Evolutionary conservation across 2,329 filamentous ascomycete species (phyloP), one percentile per base, ranked within the genome.

Genomic region (Cercospora zeina): DNA sequence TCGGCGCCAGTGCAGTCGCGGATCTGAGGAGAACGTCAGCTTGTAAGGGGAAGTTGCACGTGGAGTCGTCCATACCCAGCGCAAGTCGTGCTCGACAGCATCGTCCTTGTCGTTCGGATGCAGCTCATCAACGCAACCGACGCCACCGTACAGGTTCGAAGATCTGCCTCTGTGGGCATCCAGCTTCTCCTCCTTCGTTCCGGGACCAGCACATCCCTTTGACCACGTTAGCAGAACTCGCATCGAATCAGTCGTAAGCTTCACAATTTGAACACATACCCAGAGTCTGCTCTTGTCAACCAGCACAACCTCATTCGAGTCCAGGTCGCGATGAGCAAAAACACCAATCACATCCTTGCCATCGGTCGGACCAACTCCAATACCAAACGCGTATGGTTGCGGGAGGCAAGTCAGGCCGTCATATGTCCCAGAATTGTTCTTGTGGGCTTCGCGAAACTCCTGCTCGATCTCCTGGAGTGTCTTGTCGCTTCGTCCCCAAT

Each of bases 341-440:
- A 73, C 62, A 1, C 72, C 72, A 3, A 73, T 59, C 4, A 70
- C 31, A 24, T 73, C 69, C 19, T 58, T 54, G 11, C 65, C 65
- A 5, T 63, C 54, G 10, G 57, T 61, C 6, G 58, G 54, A 10
- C 58, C 61, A 2, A 61, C 31, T 4, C 50, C 59, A 7, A 58
- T 8, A 1, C 68, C 70, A 27, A 72, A 69, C 21, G 71, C 71
- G 37, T 71, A 61, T 13, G 68, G 66, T 39, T 62, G 53, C 8
- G 62, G 54, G 37, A 65, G 66, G 42, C 60, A 65, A 6, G 67
- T 36, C 21, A 50, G 36, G 19, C 21, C n/a, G n/a, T 56, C 57
- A 4, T 34, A 34, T 8, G 36, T 8, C 14, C 30, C 49, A 34
- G 21, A 37, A 21, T 9, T 7, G n/a, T 27, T 14, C 10, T 8